Base-by-base conservation (phyloP, 768 basidiomycete species). In the Mycena alexandri region DNA sequence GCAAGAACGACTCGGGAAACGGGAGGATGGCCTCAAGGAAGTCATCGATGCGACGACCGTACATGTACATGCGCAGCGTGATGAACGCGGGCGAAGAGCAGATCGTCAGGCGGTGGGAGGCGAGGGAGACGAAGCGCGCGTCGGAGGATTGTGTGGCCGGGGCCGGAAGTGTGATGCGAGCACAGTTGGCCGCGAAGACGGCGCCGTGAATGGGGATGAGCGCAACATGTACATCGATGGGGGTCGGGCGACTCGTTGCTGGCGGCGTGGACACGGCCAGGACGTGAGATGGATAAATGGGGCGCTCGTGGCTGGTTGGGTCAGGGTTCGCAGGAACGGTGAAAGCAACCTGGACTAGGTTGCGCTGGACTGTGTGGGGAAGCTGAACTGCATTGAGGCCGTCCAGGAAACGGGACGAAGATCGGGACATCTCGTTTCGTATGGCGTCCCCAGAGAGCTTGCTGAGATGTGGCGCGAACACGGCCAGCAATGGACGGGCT, bases 61-160 rank as follows among this genome's bases (percentile, higher is more conserved):
- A 86, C 60, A 89, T 76, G 77, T 80, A 86, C 0, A 75, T 70
- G 22, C 83, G 82, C 0, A 89, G 77, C 4, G 77, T 74, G 3
- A 80, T 75, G 71, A 86, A 87, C n/a, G 84, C 79, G 13, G 76
- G 75, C 0, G 85, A 78, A 9, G 83, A 81, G 0, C 85, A 84
- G 12, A 89, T 75, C 61, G 78, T 76, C 68, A 88, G 60, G 1
- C 83, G 82, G 16, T 84, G 76, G 36, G 87, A 78, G 17, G 87
- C 85, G 1, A 88, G 75, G 21, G 46, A 72, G 56, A 80, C 63
- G 36, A 61, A 62, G 38, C 78, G 62, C 13, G 13, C n/a, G 53
- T 34, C 33, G 3, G 46, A 19, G 14, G 55, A 17, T 11, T 25
- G 34, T 12, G 7, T 13, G 24, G 16, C 19, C 19, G 53, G 46